Evolutionary conservation across 169 alveolate species (phyloP), one percentile per base, ranked within the genome.

Genomic region (Plasmodium relictum): DNA sequence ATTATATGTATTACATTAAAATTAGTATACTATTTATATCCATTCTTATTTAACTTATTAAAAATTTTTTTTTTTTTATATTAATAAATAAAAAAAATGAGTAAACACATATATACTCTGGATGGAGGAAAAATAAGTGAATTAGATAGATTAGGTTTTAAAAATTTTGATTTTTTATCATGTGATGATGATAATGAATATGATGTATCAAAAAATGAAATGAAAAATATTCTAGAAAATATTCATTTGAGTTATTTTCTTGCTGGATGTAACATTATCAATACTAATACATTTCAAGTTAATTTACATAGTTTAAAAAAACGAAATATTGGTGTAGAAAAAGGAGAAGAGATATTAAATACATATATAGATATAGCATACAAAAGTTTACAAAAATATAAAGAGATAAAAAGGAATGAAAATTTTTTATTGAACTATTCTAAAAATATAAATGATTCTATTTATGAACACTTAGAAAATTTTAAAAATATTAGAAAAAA

Each of bases 111-210:
- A 14, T 65, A 50, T 42, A 78, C 80, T 12, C 63, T 78, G 10
- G 89, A 78, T 78, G 89, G 89, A 16, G 89, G 89, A 0, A 78
- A 65, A 52, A 78, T 78, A 26, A 44, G 59, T 8, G 89, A 78
- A 54, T 26, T 78, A 6, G 89, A 66, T 12, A 54, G 89, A 16
- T n/a, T 78, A 20, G 66, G 80, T 5, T 6, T 63, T 20, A 7
- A n/a, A 2, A 63, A 65, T 14, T 78, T 78, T 44, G 89, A 78
- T 50, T 78, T 78, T 42, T 69, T 78, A 22, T 78, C 89, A 20
- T 74, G 20, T 6, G 50, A 24, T 6, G 31, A 59, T 12, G 54
- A 73, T 12, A 39, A 16, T 20, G 70, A 61, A 61, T 2, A 20
- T 16, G 61, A 41, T 8, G 52, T 26, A 2, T 48, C 63, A 39